Evolutionary conservation across 129 eudicot species (phyloP).

Genomic region (Gnaphalium uliginosum): DNA sequence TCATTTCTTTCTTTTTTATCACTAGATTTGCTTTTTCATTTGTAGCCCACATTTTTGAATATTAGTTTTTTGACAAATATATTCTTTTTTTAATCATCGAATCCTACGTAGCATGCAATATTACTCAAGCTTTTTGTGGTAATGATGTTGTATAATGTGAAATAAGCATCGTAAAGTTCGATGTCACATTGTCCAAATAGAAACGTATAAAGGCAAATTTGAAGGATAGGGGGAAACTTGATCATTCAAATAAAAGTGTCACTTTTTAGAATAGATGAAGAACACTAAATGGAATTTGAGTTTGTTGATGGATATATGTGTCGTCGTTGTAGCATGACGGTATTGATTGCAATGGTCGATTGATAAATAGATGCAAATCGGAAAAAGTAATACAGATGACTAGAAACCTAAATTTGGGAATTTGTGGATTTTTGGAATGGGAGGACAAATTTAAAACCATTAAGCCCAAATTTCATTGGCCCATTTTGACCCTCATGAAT

Average conservation of each 20-base stretch:
- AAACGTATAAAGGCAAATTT: background rate
- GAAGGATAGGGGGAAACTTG: background rate
- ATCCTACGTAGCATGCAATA: slow-evolving; percentile 10
- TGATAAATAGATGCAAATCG: no score
- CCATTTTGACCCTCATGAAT: background rate
- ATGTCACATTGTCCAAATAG: background rate
- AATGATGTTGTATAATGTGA: background rate
- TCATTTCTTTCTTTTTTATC: slow-evolving; percentile 27
- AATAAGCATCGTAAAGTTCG: background rate
- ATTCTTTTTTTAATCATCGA: slow-evolving; percentile 16
- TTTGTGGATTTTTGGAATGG: no score
- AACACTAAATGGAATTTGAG: no score
- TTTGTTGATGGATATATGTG: background rate
- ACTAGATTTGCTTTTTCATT: slow-evolving; percentile 27
- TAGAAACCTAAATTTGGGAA: no score
- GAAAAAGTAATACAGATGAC: no score
- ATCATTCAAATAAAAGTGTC: background rate
- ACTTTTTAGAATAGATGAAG: no score
- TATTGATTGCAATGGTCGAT: no score
- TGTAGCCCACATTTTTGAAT: slow-evolving; percentile 5
- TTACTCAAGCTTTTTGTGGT: slow-evolving; percentile 1
- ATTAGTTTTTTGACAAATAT: background rate
- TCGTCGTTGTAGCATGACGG: background rate
- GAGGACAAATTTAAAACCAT: background rate
- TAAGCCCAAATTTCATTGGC: background rate